Evolutionary conservation across 176 grass and related monocot species (phyloP).

Genomic region (Triticum timopheevii): DNA sequence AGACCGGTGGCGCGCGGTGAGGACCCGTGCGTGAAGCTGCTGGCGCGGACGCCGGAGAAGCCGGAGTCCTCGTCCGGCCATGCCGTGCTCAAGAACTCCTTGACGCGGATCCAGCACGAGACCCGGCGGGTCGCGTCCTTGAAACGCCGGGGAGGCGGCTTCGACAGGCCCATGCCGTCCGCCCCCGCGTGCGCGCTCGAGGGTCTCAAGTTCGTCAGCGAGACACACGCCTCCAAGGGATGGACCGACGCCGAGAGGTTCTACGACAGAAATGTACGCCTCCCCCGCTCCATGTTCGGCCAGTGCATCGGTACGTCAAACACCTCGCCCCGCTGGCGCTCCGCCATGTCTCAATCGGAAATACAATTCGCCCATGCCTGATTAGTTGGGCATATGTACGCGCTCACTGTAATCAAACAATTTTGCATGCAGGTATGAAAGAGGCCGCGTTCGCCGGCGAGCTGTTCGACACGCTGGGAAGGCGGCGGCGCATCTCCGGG

Average conservation of each 20-base stretch:
- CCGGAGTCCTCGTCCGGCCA: slow-evolving; percentile 47
- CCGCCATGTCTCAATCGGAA: background rate
- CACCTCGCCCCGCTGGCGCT: background rate
- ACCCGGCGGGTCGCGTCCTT: slow-evolving; percentile 52
- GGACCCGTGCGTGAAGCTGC: slow-evolving; percentile 53
- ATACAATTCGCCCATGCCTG: background rate
- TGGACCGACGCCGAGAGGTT: slow-evolving; percentile 58
- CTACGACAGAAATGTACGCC: slow-evolving; percentile 50
- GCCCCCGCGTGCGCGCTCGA: slow-evolving; percentile 75
- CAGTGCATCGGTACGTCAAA: slow-evolving; percentile 70
- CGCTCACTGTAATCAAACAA: background rate
- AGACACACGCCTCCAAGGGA: slow-evolving; percentile 37
- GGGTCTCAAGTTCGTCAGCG: slow-evolving; percentile 83
- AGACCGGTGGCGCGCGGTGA: slow-evolving; percentile 34
- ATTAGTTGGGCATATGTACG: background rate
- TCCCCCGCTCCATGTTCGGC: slow-evolving; percentile 69
- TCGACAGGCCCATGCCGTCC: slow-evolving; percentile 59
- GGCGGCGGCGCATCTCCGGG: slow-evolving; percentile 58
- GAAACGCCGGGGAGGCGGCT: slow-evolving; percentile 6
- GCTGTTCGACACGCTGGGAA: slow-evolving; percentile 72
- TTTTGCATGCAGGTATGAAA: slow-evolving; percentile 60
- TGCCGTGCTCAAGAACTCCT: slow-evolving; percentile 46
- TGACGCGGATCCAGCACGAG: slow-evolving; percentile 78
- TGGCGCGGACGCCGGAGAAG: slow-evolving; percentile 61
- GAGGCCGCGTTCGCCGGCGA: slow-evolving; percentile 70